phyloP scores from a whole-genome alignment of 306 rosid genomes.

The Quillaja saponaria region DNA sequence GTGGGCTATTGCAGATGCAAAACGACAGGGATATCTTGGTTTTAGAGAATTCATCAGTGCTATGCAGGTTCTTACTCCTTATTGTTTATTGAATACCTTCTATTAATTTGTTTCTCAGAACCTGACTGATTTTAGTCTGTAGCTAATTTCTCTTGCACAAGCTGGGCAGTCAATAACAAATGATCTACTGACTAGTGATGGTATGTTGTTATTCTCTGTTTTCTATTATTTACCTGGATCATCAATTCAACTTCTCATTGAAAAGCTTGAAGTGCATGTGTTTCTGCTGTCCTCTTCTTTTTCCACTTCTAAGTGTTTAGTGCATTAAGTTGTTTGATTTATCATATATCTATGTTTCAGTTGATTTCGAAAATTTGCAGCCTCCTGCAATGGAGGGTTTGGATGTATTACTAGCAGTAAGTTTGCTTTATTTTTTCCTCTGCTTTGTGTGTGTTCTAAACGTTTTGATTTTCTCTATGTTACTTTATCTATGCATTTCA shows the following conservation, averaged over 20 bases:
- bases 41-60: conserved; percentile 73
- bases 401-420: conserved; percentile 55
- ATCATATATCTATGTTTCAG: conserved; percentile 50
- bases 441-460: neutral
- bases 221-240: conserved; percentile 10
- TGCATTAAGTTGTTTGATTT: conserved; percentile 1
- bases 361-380: conserved; percentile 45
- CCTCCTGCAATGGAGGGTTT: conserved; percentile 85
- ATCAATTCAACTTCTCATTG: neutral
- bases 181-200: conserved; percentile 46
- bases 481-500: neutral
- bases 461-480: neutral
- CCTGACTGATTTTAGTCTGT: conserved; percentile 11
- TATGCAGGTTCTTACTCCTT: conserved; percentile 57
- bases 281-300: conserved; percentile 6
- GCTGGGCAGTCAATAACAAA: conserved; percentile 47
- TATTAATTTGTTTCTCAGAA: neutral
- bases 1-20: conserved; percentile 93
- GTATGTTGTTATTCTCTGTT: conserved; percentile 31
- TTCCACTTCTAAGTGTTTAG: neutral
- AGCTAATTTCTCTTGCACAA: conserved; percentile 62
- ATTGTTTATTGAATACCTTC: neutral
- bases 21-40: conserved; percentile 90
- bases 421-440: conserved; percentile 16
- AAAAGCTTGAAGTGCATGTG: conserved; percentile 7